These are phyloP conservation scores for Neopestalotiopsis sp. DNA, from an alignment of 2,329 filamentous ascomycete genomes.

Conservation along the genomic window DNA sequence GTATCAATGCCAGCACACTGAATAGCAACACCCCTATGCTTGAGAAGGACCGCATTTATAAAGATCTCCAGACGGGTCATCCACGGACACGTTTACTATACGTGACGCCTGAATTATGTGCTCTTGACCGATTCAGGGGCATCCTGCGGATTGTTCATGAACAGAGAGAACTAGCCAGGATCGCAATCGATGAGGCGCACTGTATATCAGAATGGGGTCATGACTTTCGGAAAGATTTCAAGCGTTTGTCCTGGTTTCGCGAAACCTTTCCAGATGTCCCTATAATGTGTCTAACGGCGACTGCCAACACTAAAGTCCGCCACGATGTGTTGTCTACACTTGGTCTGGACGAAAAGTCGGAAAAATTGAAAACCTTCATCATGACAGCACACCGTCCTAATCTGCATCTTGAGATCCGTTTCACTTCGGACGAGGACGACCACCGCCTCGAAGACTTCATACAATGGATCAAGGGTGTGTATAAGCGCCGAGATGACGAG, in stretches of 20 bases:
- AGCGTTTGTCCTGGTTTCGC: slow-evolving; percentile 85
- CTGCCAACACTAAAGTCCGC: slow-evolving; percentile 80
- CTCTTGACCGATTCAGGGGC: slow-evolving; percentile 76
- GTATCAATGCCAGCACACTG: slow-evolving; percentile 81
- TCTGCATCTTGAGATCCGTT: slow-evolving; percentile 88
- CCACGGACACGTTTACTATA: slow-evolving; percentile 85
- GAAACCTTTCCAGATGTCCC: slow-evolving; percentile 82
- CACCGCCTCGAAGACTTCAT: slow-evolving; percentile 76
- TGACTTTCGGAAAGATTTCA: slow-evolving; percentile 93
- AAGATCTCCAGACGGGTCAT: slow-evolving; percentile 86
- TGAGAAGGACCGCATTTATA: slow-evolving; percentile 72
- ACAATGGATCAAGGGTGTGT: slow-evolving; percentile 75
- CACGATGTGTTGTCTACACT: slow-evolving; percentile 82
- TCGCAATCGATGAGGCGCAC: slow-evolving; percentile 93
- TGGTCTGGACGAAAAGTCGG: slow-evolving; percentile 63
- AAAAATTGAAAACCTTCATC: slow-evolving; percentile 73
- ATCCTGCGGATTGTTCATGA: slow-evolving; percentile 74
- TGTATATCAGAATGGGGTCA: slow-evolving; percentile 99
- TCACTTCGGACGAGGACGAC: slow-evolving; percentile 77
- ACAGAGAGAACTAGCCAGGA: slow-evolving; percentile 83
- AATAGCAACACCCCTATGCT: slow-evolving; percentile 77
- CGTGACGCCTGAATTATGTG: slow-evolving; percentile 90
- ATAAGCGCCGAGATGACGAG: slow-evolving; percentile 68
- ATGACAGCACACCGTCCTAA: slow-evolving; percentile 86
- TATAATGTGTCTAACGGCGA: slow-evolving; percentile 91